These are phyloP conservation scores for Areca catechu DNA, from an alignment of 176 grass and related monocot species.

Conservation along the genomic window DNA sequence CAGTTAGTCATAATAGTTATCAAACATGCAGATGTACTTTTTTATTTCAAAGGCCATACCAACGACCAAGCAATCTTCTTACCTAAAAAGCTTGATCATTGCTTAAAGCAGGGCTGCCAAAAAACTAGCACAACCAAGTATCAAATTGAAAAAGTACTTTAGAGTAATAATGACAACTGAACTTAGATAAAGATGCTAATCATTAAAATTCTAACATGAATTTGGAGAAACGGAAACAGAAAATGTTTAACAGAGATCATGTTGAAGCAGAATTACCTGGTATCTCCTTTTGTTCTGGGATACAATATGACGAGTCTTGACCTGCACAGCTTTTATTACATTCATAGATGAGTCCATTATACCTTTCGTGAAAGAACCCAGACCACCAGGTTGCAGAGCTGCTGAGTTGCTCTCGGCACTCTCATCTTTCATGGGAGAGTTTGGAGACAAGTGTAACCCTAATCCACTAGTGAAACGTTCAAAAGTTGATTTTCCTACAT, in stretches of 20 bases:
- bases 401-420: neutral
- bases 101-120: neutral
- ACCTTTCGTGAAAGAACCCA: constrained; percentile 5
- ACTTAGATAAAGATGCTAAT: too few relatives aligned
- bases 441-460: constrained; percentile 2
- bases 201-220: too few relatives aligned
- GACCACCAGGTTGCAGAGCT: neutral
- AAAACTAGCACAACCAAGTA: neutral
- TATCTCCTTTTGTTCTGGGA: constrained; percentile 17
- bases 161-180: too few relatives aligned
- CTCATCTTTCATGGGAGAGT: constrained; percentile 2
- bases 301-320: constrained; percentile 16
- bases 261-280: constrained; percentile 3
- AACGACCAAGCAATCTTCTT: too few relatives aligned
- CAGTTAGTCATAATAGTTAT: too few relatives aligned
- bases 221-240: too few relatives aligned
- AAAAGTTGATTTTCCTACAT: constrained; percentile 19
- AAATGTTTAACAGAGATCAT: neutral
- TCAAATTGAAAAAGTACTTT: too few relatives aligned
- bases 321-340: constrained; percentile 12
- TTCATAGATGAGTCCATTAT: constrained; percentile 13
- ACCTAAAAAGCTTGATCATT: neutral
- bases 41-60: too few relatives aligned
- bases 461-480: constrained; percentile 10
- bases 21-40: too few relatives aligned